Percentiles rank a stretch among this genome's conserved stretches.
These are phyloP conservation scores for Amaranthus tricolor DNA, from an alignment of 179 eudicot species.

Conservation along the genomic window DNA sequence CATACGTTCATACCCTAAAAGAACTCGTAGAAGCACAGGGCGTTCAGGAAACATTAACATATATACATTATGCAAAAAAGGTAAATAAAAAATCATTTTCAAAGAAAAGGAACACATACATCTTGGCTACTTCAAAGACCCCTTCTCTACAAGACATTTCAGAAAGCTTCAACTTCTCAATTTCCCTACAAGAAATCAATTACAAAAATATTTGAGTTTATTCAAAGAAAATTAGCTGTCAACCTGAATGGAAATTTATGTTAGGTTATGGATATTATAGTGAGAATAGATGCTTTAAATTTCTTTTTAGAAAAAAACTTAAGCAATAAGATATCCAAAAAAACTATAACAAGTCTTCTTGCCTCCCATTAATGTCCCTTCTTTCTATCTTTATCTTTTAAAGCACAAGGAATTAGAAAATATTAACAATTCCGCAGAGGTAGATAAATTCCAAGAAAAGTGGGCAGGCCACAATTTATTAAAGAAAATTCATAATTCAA, in stretches of 20 bases:
- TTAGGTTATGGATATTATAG: neutral
- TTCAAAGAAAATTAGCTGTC: slow-evolving; percentile 4
- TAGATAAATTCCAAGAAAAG: neutral
- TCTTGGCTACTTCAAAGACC: slow-evolving; percentile 84
- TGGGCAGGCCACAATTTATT: neutral
- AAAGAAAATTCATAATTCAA: neutral
- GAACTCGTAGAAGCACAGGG: too few species aligned
- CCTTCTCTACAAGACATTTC: slow-evolving; percentile 98
- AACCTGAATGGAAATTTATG: neutral
- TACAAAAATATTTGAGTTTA: neutral
- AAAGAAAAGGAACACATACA: slow-evolving; percentile 49
- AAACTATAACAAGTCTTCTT: neutral
- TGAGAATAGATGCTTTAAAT: neutral
- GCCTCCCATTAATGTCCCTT: neutral
- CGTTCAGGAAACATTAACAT: too few species aligned
- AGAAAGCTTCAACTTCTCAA: slow-evolving; percentile 91
- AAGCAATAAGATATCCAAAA: neutral
- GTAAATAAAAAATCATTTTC: neutral
- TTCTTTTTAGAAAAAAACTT: neutral
- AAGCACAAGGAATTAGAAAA: neutral
- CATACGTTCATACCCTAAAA: too few species aligned
- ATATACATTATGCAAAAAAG: neutral
- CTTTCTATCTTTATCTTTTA: too few species aligned
- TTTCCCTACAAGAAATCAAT: slow-evolving; percentile 55
- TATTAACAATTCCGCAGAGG: neutral